A percentile compares a stretch with the other conserved stretches of the same genome.
phyloP scores from a whole-genome alignment of 2,329 filamentous ascomycete species.

The Pseudogymnoascus sp. region DNA sequence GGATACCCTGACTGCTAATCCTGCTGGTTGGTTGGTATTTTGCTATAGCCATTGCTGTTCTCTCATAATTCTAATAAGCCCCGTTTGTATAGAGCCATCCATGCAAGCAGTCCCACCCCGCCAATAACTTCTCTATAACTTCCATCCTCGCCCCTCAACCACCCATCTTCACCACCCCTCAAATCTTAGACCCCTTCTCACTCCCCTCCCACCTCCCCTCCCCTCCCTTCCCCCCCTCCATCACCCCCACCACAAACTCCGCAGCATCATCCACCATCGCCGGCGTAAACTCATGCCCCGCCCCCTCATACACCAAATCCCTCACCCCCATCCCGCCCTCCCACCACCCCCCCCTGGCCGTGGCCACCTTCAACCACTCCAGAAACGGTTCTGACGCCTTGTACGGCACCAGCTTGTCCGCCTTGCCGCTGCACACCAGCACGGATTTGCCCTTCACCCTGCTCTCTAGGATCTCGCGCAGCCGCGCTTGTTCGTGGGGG shows the following conservation, averaged over 20 bases:
- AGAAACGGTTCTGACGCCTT: too few relatives aligned
- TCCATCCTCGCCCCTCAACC: not conserved
- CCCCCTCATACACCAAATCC: conserved; percentile 58
- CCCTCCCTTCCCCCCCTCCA: not conserved
- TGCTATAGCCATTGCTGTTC: not conserved
- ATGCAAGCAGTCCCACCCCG: not conserved
- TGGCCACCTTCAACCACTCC: too few relatives aligned
- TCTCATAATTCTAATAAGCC: not conserved
- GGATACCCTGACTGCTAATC: conserved; percentile 2
- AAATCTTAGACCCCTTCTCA: not conserved
- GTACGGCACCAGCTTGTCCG: too few relatives aligned
- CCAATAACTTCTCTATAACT: not conserved
- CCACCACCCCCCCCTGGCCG: too few relatives aligned
- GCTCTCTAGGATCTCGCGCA: too few relatives aligned
- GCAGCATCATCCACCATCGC: conserved; percentile 61
- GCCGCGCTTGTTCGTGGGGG: too few relatives aligned
- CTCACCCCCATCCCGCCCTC: conserved; percentile 47
- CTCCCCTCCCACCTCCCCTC: not conserved
- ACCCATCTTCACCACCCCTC: not conserved
- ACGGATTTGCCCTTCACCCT: too few relatives aligned
- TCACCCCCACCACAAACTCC: conserved; percentile 46
- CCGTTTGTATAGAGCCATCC: not conserved
- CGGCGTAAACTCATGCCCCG: conserved; percentile 60
- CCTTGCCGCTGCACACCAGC: too few relatives aligned
- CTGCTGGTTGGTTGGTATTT: not conserved